phyloP scores from a whole-genome alignment of 2,329 filamentous ascomycete genomes.

The Fusarium sp. region DNA sequence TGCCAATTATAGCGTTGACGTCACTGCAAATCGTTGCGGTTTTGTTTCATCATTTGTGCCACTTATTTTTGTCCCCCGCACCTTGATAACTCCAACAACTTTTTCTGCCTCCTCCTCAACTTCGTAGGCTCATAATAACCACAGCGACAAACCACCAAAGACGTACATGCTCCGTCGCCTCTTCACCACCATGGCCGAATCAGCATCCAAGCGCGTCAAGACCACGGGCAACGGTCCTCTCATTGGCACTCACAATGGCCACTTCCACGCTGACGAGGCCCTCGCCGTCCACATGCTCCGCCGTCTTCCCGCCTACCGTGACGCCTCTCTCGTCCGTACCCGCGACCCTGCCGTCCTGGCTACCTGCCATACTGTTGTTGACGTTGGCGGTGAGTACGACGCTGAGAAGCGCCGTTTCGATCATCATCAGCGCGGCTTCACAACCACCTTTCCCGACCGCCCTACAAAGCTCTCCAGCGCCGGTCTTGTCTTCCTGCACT shows the following conservation, averaged over 20 bases:
- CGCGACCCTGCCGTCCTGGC: conserved; percentile 82
- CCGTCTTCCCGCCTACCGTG: conserved; percentile 80
- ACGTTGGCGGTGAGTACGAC: conserved; percentile 97
- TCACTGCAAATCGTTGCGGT: background rate
- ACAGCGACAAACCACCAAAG: background rate
- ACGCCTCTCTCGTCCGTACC: conserved; percentile 81
- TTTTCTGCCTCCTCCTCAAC: conserved; percentile 2
- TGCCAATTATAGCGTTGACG: background rate
- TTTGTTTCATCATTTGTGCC: background rate
- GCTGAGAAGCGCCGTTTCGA: conserved; percentile 82
- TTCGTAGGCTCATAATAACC: background rate
- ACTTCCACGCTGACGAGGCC: conserved; percentile 99
- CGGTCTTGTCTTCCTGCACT: conserved; percentile 95
- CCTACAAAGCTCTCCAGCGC: conserved; percentile 92
- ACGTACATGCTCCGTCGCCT: conserved; percentile 46
- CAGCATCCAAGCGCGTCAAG: conserved; percentile 84
- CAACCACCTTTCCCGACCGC: conserved; percentile 83
- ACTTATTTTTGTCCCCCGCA: conserved; percentile 13
- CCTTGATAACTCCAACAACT: conserved; percentile 3
- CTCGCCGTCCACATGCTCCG: conserved; percentile 96
- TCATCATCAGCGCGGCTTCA: conserved; percentile 95
- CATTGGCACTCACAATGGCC: conserved; percentile 96
- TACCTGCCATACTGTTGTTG: conserved; percentile 92
- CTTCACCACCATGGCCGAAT: conserved; percentile 62
- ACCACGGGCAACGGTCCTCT: conserved; percentile 66